Base-by-base conservation (phyloP, 1,139 yeast species). In the Hyphopichia khmerensis region DNA sequence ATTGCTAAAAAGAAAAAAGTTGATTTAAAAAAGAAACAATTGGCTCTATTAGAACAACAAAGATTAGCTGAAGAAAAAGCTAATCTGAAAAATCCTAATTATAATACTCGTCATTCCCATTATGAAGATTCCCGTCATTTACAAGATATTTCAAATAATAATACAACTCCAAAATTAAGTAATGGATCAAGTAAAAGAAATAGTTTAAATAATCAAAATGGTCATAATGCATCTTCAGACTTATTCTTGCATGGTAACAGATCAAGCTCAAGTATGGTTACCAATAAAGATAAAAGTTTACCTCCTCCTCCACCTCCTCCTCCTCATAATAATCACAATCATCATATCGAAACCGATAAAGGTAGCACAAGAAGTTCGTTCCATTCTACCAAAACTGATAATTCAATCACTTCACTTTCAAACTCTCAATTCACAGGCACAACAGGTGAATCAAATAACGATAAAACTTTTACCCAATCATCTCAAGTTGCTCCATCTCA, bases 1-100 rank as follows among this genome's bases (percentile, higher is more conserved):
- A 69, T 93, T 62, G 93, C 84, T 27, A 77, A 82, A 53, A 83
- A 84, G 69, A 74, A 69, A 47, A 70, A 68, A 50, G 75, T 78
- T 50, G 84, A 79, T 52, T 57, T 66, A 41, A 70, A 70, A 53
- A 69, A 72, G 60, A 73, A 65, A 43, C 65, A 62, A 43, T 43
- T 59, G 48, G 64, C 65, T 8, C 46, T 50, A 43, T 48, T 56
- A 15, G 57, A 53, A 47, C 53, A 48, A 40, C 55, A 51, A 39
- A 31, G 36, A 55, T 48, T 48, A 31, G 38, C 42, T 40, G 40
- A 47, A 31, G 46, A 45, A 33, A 32, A 30, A 15, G n/a, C 13
- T 31, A 18, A 29, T 40, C 27, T 14, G 35, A 38, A 38, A 9
- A 26, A 26, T 26, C 18, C 9, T 15, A 14, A 30, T 30, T 14